A percentile compares a stretch with the other conserved stretches of the same genome.
These are phyloP conservation scores for Calocera cornea DNA, from an alignment of 768 basidiomycete genomes.

Conservation along the genomic window DNA sequence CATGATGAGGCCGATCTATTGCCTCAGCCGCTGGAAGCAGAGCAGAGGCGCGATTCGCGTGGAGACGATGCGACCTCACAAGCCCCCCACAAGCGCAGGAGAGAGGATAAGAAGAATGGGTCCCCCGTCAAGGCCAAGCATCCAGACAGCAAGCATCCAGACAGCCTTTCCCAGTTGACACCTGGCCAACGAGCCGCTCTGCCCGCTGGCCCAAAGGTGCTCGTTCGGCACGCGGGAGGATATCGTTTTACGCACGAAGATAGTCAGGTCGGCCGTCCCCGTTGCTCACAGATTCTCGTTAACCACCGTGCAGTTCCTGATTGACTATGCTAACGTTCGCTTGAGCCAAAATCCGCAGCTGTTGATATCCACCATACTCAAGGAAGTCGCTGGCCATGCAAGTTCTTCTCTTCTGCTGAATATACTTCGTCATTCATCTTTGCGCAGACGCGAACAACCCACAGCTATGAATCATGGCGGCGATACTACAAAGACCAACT, in stretches of 20 bases:
- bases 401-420: not conserved
- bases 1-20: not conserved
- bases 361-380: not conserved
- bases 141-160: not conserved
- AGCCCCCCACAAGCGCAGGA: not conserved
- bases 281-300: not conserved
- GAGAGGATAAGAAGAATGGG: not conserved
- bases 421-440: not conserved
- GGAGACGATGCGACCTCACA: not conserved
- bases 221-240: not conserved
- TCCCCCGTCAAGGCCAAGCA: not conserved
- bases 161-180: not conserved
- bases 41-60: not conserved
- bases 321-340: not conserved
- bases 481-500: not conserved
- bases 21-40: not conserved
- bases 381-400: not conserved
- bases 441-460: not conserved
- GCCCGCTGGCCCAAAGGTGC: not conserved
- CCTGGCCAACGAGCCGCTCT: not conserved
- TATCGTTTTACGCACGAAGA: not conserved
- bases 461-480: not conserved
- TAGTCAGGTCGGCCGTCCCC: not conserved
- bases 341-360: not conserved
- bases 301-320: not conserved